Percentiles rank a stretch among this genome's conserved stretches.
Conservation (phyloP, 1,284 basidiomycete species). For the Austroboletus rostrupii region DNA sequence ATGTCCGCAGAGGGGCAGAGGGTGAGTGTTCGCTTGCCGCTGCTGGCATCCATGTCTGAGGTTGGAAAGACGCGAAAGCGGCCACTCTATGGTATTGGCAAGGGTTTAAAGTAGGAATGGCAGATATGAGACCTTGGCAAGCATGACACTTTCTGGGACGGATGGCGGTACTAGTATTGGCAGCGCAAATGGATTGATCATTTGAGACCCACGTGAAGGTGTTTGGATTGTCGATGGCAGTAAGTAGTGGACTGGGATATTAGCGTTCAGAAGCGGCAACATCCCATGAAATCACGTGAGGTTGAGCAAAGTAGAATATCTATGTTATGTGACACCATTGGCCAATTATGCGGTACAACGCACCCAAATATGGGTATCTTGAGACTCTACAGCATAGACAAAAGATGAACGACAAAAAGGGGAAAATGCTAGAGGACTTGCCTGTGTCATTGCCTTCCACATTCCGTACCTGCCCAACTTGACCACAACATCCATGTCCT, state of each 20-base stretch:
- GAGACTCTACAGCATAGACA: constrained; percentile 49
- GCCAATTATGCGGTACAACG: constrained; percentile 11
- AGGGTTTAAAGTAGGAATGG: constrained; percentile 87
- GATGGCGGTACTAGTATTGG: constrained; percentile 37
- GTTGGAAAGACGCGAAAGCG: constrained; percentile 69
- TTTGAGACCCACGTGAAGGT: constrained; percentile 38
- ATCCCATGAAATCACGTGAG: constrained; percentile 74
- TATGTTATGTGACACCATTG: constrained; percentile 23
- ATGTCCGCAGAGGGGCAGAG: constrained; percentile 72
- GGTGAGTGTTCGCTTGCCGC: constrained; percentile 60
- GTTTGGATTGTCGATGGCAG: constrained; percentile 24
- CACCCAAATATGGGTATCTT: constrained; percentile 81
- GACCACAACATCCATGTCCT: constrained; percentile 44
- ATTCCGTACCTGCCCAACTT: constrained; percentile 78
- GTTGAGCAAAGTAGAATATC: constrained; percentile 80
- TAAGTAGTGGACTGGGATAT: constrained; percentile 64
- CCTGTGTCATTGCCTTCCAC: constrained; percentile 86
- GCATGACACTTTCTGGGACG: constrained; percentile 48
- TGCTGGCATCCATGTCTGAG: constrained; percentile 17
- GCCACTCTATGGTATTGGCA: constrained; percentile 78
- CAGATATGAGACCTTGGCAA: constrained; percentile 73
- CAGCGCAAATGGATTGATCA: constrained; percentile 49
- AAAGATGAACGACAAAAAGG: background rate
- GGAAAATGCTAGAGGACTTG: constrained; percentile 21
- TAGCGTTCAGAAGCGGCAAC: constrained; percentile 63